phyloP scores from a whole-genome alignment of 352 stramenopile genomes.

The Pythium plurisporium region DNA sequence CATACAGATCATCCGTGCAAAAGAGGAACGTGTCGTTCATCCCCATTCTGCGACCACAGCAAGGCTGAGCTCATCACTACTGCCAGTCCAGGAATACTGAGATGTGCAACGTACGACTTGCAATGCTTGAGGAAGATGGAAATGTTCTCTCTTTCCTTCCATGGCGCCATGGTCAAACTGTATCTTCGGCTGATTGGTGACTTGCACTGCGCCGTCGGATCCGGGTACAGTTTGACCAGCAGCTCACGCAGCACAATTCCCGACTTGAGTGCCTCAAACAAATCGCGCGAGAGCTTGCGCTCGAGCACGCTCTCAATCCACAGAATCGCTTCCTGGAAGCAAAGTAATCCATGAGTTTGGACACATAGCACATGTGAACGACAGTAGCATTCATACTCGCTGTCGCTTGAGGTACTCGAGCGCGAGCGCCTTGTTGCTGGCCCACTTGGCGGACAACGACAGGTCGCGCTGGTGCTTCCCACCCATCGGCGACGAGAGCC shows the following conservation, averaged over 20 bases:
- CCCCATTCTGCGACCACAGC: slow-evolving; percentile 66
- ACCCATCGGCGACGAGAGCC: slow-evolving; percentile 45
- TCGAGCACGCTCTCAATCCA: slow-evolving; percentile 74
- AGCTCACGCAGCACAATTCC: slow-evolving; percentile 74
- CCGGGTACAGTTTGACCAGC: slow-evolving; percentile 57
- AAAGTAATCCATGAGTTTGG: not conserved
- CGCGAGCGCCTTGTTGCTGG: slow-evolving; percentile 62
- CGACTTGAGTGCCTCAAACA: slow-evolving; percentile 66
- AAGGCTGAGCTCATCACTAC: too few species aligned
- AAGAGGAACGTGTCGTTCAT: slow-evolving; percentile 82
- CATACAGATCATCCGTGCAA: slow-evolving; percentile 80
- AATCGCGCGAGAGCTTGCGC: slow-evolving; percentile 42
- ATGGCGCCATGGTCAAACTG: slow-evolving; percentile 63
- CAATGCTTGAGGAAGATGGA: slow-evolving; percentile 78
- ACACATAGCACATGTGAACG: not conserved
- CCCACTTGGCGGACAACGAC: slow-evolving; percentile 75
- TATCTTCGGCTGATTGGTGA: slow-evolving; percentile 78
- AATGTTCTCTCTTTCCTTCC: slow-evolving; percentile 85
- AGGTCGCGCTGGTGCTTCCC: slow-evolving; percentile 64
- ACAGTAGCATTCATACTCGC: slow-evolving; percentile 26
- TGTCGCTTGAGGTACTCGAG: slow-evolving; percentile 74
- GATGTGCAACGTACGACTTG: slow-evolving; percentile 59
- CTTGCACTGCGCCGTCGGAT: slow-evolving; percentile 32
- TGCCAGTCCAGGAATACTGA: not conserved
- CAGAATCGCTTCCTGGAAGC: slow-evolving; percentile 50